Base-by-base conservation (phyloP, 305 asterid genomes). In the Striga hermonthica region DNA sequence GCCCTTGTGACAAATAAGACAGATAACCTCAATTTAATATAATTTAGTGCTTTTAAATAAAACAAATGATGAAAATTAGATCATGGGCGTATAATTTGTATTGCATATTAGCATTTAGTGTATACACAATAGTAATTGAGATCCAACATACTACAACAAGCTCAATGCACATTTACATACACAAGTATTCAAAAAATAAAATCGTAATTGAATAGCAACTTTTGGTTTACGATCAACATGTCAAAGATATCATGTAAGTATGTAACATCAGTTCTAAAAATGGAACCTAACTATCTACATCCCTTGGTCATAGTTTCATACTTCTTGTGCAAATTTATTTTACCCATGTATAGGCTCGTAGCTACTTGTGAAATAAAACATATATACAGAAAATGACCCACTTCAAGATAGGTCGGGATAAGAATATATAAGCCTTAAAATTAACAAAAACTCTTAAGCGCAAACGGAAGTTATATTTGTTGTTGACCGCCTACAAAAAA, bases 331-430 rank as follows among this genome's bases (percentile, higher is more conserved):
- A 22, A 38, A 43, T 58, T 28, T 67, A 53, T 35, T 55, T 15
- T 68, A 52, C 38, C 39, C 54, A 76, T 48, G 37, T 16, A 60
- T 38, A 35, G 37, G 53, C 39, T 28, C 69, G 43, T 22, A 45
- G 39, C 45, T 11, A 66, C 36, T 61, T 28, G 62, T 49, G 53
- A 45, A 45, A 37, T 34, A 66, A 56, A 3, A 48, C 49, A 62
- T 15, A 56, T 57, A 63, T 22, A 55, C 47, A 53, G 34, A 57
- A 22, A 22, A 22, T 22, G 31, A 22, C 31, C 49, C 22, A 49
- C 50, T 57, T 57, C 45, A 40, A 37, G 4, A 11, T 62, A 47
- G 31, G 40, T 36, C 63, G 31, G 31, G 31, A 22, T 22, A 22
- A 22, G 31, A 22, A 22, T 22, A 22, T 22, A 2, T 22, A 22